phyloP scores from a whole-genome alignment of 2,329 filamentous ascomycete species.

The Neopestalotiopsis sp. region DNA sequence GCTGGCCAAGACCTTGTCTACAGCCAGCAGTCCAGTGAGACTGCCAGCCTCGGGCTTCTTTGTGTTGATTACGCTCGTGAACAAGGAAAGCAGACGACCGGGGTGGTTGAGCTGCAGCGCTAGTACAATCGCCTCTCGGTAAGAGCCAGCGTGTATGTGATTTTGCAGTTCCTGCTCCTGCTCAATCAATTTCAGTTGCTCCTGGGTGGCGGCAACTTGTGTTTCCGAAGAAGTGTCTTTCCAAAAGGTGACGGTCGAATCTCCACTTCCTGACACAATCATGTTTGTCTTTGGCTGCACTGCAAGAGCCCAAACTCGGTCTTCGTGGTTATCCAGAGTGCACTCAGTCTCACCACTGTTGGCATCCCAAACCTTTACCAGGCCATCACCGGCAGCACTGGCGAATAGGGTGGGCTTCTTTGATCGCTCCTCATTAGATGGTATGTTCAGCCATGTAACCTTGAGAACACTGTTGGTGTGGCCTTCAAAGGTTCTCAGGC shows the following conservation, averaged over 20 bases:
- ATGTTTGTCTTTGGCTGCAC: slow-evolving; percentile 72
- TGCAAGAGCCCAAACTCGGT: slow-evolving; percentile 90
- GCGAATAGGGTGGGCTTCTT: slow-evolving; percentile 74
- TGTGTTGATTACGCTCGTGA: slow-evolving; percentile 77
- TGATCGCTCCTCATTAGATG: slow-evolving; percentile 52
- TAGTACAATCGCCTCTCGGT: slow-evolving; percentile 89
- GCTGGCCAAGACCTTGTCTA: slow-evolving; percentile 82
- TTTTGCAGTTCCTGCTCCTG: slow-evolving; percentile 95
- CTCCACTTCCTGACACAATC: slow-evolving; percentile 88
- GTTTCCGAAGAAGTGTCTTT: slow-evolving; percentile 86
- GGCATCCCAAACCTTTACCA: slow-evolving; percentile 96
- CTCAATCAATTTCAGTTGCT: slow-evolving; percentile 81
- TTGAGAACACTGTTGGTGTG: slow-evolving; percentile 96
- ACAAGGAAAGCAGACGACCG: slow-evolving; percentile 80
- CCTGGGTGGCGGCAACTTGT: slow-evolving; percentile 73
- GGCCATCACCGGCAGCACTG: slow-evolving; percentile 88
- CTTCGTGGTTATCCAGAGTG: slow-evolving; percentile 95
- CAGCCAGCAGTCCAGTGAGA: slow-evolving; percentile 68
- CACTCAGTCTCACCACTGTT: slow-evolving; percentile 83
- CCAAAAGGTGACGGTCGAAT: slow-evolving; percentile 96
- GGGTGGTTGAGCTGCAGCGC: slow-evolving; percentile 95
- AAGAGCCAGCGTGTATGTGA: slow-evolving; percentile 85
- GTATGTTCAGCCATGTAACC: slow-evolving; percentile 79
- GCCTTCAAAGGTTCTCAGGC: slow-evolving; percentile 91
- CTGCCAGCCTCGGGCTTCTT: slow-evolving; percentile 65